Evolutionary conservation across 2,329 filamentous ascomycete genomes (phyloP), one percentile per base, ranked within the genome.

Genomic region (Cladophialophora immunda): DNA sequence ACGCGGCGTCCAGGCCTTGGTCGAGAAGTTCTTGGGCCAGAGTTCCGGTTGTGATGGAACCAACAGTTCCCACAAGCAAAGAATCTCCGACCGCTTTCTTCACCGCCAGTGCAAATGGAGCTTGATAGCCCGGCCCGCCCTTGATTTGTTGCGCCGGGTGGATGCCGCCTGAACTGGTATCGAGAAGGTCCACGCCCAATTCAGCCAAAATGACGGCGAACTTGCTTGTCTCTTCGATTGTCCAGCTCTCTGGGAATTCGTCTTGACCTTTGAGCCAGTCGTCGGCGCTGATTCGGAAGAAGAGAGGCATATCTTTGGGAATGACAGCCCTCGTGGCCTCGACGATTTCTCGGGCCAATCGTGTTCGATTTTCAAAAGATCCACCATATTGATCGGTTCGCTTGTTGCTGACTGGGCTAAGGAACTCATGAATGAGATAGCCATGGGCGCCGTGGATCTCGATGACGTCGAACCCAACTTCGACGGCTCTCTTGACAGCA

Each of bases 391-490:
- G 72, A 70, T 88, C 86, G 0, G 82, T 90, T 17, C 92, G 85
- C 58, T 86, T 81, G 78, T 95, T 95, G n/a, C 84, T 83, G 0
- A 85, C 84, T 0, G 92, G 91, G 0, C 87, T 89, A 2, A 93
- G 67, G 81, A 94, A 95, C 1, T 82, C 80, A 72, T 89, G 87
- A 0, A 94, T 80, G 0, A 95, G 84, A 75, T 94, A 95, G 0
- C 92, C 92, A 73, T 95, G 92, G 0, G 92, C 92, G 71, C 85
- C 86, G 80, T 95, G 92, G 58, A 96, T 87, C 77, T 96, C 92
- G 66, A 96, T 88, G 7, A 89, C 86, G 75, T 97, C 92, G 57
- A 92, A 86, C 8, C 92, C 93, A 1, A 88, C 90, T 68, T 86
- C 81, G 4, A 94, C 78, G 0, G 92, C 85, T 41, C 89, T 81